Base-by-base conservation (phyloP, 2,329 filamentous ascomycete genomes). In the Aspergillus pseudonomiae region DNA sequence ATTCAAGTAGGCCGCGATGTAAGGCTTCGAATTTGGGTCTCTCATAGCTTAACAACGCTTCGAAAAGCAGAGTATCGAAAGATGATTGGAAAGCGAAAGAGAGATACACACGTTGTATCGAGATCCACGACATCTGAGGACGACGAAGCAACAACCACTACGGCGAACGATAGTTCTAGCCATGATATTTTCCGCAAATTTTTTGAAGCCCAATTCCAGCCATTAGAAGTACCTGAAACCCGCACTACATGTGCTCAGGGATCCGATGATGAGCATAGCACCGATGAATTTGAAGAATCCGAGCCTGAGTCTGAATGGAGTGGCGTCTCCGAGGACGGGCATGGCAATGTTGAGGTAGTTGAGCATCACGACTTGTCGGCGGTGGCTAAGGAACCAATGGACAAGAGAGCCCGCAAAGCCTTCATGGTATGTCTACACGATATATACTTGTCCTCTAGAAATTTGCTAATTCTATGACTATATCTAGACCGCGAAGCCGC, bases 151-250 rank as follows among this genome's bases (percentile, higher is more conserved):
- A 63, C 68, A 34, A 65, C 68, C 34, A 68, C 67, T 28, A 62
- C 71, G n/a, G 19, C 32, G 52, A 26, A 55, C 1, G 76, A 80
- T 46, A 81, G 86, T 67, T 85, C 89, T 63, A 84, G 91, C 14
- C 88, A 92, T 70, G 92, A 90, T 61, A 85, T 94, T 63, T 92
- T 99, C 73, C 88, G 89, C 63, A 88, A 87, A 70, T 91, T 94
- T 75, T 98, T 98, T 74, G 95, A 97, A 79, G 87, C 92, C 32
- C 89, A 91, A 74, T 98, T 97, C 81, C 87, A 88, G 74, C 93
- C 94, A 10, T 77, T 97, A 45, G 83, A 83, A 46, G 75, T 67
- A 48, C 65, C 68, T 46, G 58, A 57, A 16, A 61, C 63, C 41
- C 67, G 61, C 41, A 46, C 64, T 6, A 36, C 46, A 14, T 57